Percentiles rank a stretch among this genome's conserved stretches.
Evolutionary conservation across 2,329 filamentous ascomycete genomes (phyloP).

Genomic region (Colletotrichum acutatum): DNA sequence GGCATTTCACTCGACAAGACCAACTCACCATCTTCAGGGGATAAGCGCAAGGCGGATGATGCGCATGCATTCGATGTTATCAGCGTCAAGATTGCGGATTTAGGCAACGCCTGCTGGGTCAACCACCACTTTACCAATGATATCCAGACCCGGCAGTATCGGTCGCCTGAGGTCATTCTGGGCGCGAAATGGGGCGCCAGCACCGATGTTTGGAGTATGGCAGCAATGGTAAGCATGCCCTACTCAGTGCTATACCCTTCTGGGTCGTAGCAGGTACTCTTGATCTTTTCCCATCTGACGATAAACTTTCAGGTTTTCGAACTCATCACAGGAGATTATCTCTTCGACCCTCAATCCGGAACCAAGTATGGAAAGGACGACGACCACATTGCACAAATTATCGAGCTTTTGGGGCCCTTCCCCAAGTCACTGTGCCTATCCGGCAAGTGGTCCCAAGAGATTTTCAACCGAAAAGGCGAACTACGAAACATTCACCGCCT

Average conservation of each 20-base stretch:
- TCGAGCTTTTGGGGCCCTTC: constrained; percentile 93
- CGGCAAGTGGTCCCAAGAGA: constrained; percentile 98
- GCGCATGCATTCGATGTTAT: constrained; percentile 76
- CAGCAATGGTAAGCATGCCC: constrained; percentile 83
- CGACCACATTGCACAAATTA: constrained; percentile 98
- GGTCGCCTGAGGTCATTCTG: constrained; percentile 96
- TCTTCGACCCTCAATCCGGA: constrained; percentile 97
- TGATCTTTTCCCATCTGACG: not conserved
- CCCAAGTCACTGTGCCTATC: constrained; percentile 91
- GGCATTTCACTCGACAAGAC: constrained; percentile 91
- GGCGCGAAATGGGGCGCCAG: constrained; percentile 99
- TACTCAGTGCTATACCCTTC: not conserved
- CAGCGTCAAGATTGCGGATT: constrained; percentile 98
- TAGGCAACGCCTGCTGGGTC: constrained; percentile 99
- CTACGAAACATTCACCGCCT: constrained; percentile 96
- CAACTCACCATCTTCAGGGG: constrained; percentile 63
- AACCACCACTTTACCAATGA: constrained; percentile 99
- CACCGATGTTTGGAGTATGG: constrained; percentile 99
- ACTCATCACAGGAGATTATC: constrained; percentile 96
- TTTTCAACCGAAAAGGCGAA: constrained; percentile 98
- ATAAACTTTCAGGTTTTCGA: constrained; percentile 83
- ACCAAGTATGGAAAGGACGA: constrained; percentile 99
- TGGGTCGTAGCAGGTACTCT: not conserved
- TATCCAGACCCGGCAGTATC: constrained; percentile 97
- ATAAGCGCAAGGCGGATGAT: constrained; percentile 73